These are phyloP conservation scores for Aspergillus nomiae DNA, from an alignment of 2,329 filamentous ascomycete species.

Conservation along the genomic window DNA sequence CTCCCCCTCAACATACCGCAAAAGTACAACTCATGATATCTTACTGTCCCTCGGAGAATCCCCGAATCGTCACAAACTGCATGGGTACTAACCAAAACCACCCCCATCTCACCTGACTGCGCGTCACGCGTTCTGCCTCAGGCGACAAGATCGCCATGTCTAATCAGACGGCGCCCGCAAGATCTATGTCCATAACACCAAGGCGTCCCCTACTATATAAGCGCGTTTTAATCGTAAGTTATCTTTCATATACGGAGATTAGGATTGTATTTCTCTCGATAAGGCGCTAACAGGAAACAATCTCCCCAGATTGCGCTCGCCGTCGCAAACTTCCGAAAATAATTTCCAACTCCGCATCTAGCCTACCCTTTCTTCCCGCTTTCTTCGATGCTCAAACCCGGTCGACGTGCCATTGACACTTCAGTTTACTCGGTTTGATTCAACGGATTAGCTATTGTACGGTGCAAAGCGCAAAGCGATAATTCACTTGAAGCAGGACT, in stretches of 20 bases:
- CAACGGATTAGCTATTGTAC: neutral
- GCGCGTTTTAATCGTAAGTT: neutral
- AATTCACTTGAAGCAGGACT: neutral
- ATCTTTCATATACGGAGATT: neutral
- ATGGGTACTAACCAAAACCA: neutral
- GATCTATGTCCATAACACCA: conserved; percentile 22
- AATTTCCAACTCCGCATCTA: conserved; percentile 12
- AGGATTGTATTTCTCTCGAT: neutral
- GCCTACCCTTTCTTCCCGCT: neutral
- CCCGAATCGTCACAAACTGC: neutral
- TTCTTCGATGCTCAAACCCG: neutral
- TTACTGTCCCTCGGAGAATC: neutral
- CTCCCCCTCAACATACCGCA: neutral
- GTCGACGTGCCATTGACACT: neutral
- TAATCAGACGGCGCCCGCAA: conserved; percentile 1
- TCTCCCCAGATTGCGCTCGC: neutral
- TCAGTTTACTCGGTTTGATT: neutral
- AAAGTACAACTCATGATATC: neutral
- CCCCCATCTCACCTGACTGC: conserved; percentile 30
- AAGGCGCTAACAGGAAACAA: neutral
- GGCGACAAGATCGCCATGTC: conserved; percentile 22
- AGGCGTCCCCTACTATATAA: conserved; percentile 6
- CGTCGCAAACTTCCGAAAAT: neutral
- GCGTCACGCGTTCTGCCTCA: conserved; percentile 35
- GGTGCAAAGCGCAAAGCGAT: neutral